Base-by-base conservation (phyloP, 2,329 filamentous ascomycete genomes). In the Lachnellula cervina region DNA sequence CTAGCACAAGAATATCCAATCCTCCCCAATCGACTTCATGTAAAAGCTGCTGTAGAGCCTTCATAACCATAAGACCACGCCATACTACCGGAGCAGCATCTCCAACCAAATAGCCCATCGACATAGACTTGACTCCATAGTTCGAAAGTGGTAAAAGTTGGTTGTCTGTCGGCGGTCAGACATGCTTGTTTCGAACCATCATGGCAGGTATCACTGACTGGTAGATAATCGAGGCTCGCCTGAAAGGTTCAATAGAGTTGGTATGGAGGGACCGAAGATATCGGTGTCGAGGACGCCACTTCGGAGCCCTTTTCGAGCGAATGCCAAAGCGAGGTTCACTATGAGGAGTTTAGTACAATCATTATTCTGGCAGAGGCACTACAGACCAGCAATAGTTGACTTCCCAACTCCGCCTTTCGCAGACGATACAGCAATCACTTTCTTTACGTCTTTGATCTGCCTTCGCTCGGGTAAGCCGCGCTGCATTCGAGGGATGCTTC, bases 331-430 rank as follows among this genome's bases (percentile, higher is more conserved):
- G 23, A 99, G 78, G 66, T 99, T 99, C 47, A 82, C 83, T 80
- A 60, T 51, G 21, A 45, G n/a, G 80, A 35, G 14, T 14, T 46
- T 38, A 17, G 59, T 46, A 58, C 40, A 52, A 23, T 43, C 2
- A 25, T 51, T 46, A 17, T 43, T 58, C 0, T 11, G 16, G 19
- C 32, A n/a, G 28, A 5, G n/a, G 35, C 3, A 40, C 21, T 5
- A 6, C 47, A 71, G 73, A 89, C 89, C 88, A 57, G 93, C 87
- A 45, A 97, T 85, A 7, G 94, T 99, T 64, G 90, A 96, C 71
- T 99, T 99, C 1, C 94, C 94, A 0, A 99, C 94, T n/a, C 94
- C 94, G 2, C 94, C 94, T 70, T 99, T 99, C 14, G 94, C 94
- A 1, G 92, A 97, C 4, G 91, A 96, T 14, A 99, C 90, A n/a